Evolutionary conservation across 2,329 filamentous ascomycete species (phyloP), one percentile per base, ranked within the genome.

Genomic region (Geoglossum cookeanum): DNA sequence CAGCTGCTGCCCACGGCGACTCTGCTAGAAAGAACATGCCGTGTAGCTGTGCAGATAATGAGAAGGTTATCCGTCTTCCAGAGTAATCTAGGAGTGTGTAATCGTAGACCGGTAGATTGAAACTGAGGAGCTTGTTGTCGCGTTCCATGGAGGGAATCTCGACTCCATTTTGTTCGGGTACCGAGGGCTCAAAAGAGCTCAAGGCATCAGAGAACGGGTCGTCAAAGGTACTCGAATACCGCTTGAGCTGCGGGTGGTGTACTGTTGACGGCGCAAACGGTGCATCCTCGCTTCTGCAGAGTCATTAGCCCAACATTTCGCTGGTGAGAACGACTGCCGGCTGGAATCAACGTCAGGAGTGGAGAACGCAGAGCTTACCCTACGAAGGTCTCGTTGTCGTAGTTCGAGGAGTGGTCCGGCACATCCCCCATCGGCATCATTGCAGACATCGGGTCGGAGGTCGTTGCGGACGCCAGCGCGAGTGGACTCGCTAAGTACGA

Each of bases 11-110:
- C 65, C 83, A 78, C 1, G 84, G 83, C 72, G 85, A 85, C 67
- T 91, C 86, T 33, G 86, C 88, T 35, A 91, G 74, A 68, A 91
- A 91, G 73, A 91, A 91, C 85, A 91, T 90, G 72, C 86, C 86
- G 66, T 90, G 85, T 33, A 91, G 79, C 70, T 91, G 85, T 15
- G 86, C 85, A 27, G 77, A 77, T 74, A 90, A 81, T 63, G 72
- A 75, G 9, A 85, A 73, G 57, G 85, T 80, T 33, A 78, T 78
- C 59, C 78, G 74, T 55, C 81, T 76, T 56, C 79, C 82, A 5
- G 75, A 70, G 61, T 84, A 84, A 62, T 87, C 84, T 54, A 88
- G 69, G 6, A 87, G 71, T 3, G 77, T 76, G 39, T 79, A 82
- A 57, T 79, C 68, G 54, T 73, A 68, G 44, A 62, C 64, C 4